Base-by-base conservation (phyloP, 306 rosid species). In the Nissolia schottii region DNA sequence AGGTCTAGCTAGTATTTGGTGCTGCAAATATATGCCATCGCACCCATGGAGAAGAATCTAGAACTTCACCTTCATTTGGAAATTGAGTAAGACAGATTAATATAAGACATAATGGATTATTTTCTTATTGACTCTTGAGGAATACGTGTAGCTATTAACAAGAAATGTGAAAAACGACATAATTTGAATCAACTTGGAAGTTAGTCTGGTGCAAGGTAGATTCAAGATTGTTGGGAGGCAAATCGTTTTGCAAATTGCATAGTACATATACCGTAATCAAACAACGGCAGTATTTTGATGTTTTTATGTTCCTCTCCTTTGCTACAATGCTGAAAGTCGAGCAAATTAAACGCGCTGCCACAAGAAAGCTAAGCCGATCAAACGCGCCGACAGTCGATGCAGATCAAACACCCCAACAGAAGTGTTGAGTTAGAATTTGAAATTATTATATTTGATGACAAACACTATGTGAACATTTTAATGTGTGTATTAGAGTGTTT, bases 31-130 rank as follows among this genome's bases (percentile, higher is more conserved):
- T 32, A 41, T 54, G 20, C 23, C 38, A 10, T 35, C 50, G 51
- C 18, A n/a, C 27, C 11, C 7, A n/a, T 15, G 20, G 54, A 25
- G 27, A 73, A 25, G 25, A 49, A 20, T 67, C 79, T 57, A 57
- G 65, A 60, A 73, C 12, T 38, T 60, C 45, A 78, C 32, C 59
- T 71, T 71, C 60, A 46, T 46, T 23, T 78, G 53, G 60, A 35
- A 64, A 64, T 70, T 70, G 23, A 37, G 71, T 12, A 37, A 70
- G 27, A 23, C 9, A 22, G 15, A 61, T 38, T 18, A 43, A 55
- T 53, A 27, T 51, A 15, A 58, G 13, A 14, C 24, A 28, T 4
- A 53, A 22, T 35, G 12, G 16, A 7, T 48, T 16, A 7, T 45
- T 19, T 20, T 53, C 38, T 48, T 48, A 62, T 63, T 50, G 24